Percentiles rank a stretch among this genome's conserved stretches.
phyloP scores from a whole-genome alignment of 768 basidiomycete genomes.

The Auriscalpium vulgare region DNA sequence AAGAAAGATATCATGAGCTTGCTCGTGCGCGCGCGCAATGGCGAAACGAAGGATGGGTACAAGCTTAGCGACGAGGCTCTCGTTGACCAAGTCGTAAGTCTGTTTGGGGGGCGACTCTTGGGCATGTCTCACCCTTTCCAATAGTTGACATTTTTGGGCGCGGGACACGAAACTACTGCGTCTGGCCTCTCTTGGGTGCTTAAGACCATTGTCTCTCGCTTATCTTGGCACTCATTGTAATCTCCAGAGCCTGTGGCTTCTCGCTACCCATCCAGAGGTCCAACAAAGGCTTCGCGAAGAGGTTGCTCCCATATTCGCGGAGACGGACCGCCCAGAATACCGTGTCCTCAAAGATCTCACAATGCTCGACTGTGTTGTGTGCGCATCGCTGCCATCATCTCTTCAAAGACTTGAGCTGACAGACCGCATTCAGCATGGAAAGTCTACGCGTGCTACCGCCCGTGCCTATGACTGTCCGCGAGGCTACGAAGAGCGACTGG shows the following conservation, averaged over 20 bases:
- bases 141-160: constrained; percentile 41
- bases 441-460: constrained; percentile 15
- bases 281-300: constrained; percentile 50
- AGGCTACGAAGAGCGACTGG: constrained; percentile 3
- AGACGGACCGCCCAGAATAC: constrained; percentile 14
- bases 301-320: constrained; percentile 30
- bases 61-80: constrained; percentile 39
- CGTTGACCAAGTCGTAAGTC: constrained; percentile 42
- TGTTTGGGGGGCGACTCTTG: no score
- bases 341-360: constrained; percentile 12
- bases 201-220: background rate
- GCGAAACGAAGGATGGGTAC: constrained; percentile 23
- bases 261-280: constrained; percentile 40
- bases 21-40: constrained; percentile 37
- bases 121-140: background rate
- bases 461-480: constrained; percentile 16
- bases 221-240: background rate
- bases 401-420: background rate
- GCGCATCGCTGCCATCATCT: background rate
- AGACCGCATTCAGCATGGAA: constrained; percentile 9
- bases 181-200: constrained; percentile 44
- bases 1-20: constrained; percentile 48
- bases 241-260: constrained; percentile 42
- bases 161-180: constrained; percentile 37
- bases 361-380: constrained; percentile 16